Evolutionary conservation across 1,284 basidiomycete genomes (phyloP), one percentile per base, ranked within the genome.

Genomic region (Puccinia brachypodii): DNA sequence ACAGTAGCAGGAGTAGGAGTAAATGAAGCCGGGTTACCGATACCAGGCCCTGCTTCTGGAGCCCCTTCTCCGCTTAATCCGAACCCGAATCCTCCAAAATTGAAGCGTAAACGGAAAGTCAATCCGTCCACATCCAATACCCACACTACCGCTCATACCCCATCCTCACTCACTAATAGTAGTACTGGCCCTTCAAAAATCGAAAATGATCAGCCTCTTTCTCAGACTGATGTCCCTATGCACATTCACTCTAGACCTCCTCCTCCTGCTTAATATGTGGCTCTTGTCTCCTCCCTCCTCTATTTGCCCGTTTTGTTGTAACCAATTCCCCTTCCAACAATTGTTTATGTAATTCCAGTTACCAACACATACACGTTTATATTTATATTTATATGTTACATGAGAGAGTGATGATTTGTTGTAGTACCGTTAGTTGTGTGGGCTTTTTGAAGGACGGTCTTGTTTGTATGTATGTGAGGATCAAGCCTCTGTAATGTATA

Each of bases 31-130:
- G 69, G 47, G 9, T 2, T 14, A n/a, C 3, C 47, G 28, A 7
- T 33, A 28, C 36, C 36, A 11, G 56, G 56, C 7, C 25, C 56
- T 22, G 40, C 40, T 25, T 4, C 64, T n/a, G 64, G 64, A 1
- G 64, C 38, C 7, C 16, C 22, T 8, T 11, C 40, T n/a, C n/a
- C n/a, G n/a, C n/a, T n/a, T n/a, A 68, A 68, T n/a, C 8, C 19
- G 64, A 14, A 7, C 36, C 9, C 64, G 19, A 66, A 40, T 42
- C 19, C 64, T 13, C 64, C 64, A 9, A 68, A 68, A 25, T n/a
- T 68, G 64, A 68, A 68, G 64, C 64, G 64, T 25, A 68, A 44
- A 22, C 64, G 64, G 22, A 68, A 68, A 40, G 64, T n/a, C n/a
- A 68, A 68, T n/a, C 64, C 38, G 64, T 13, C 64, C 19, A 19